A percentile compares a stretch with the other conserved stretches of the same genome.
Evolutionary conservation across 2,329 filamentous ascomycete species (phyloP).

Genomic region (Apiospora rasikravindrae): DNA sequence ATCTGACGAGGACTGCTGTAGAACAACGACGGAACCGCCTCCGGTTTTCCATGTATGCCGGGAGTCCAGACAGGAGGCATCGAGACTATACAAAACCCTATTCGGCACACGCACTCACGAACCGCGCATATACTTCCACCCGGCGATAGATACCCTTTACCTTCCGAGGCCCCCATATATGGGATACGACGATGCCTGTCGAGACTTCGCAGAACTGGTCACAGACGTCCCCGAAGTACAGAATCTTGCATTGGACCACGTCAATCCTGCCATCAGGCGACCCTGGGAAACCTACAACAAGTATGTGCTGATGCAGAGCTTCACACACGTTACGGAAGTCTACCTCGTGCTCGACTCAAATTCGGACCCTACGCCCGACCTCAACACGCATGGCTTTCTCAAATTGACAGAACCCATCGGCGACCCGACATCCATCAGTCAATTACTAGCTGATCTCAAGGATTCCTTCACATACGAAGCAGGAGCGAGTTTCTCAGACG

Average conservation of each 20-base stretch:
- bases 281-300: constrained; percentile 60
- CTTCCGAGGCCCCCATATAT: constrained; percentile 44
- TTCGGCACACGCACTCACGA: constrained; percentile 42
- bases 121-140: constrained; percentile 38
- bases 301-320: constrained; percentile 49
- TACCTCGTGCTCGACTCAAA: constrained; percentile 40
- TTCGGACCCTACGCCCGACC: neutral
- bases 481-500: constrained; percentile 26
- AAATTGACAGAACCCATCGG: constrained; percentile 23
- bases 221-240: constrained; percentile 41
- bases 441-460: constrained; percentile 36
- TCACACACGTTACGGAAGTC: constrained; percentile 44
- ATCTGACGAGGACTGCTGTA: constrained; percentile 41
- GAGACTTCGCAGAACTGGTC: constrained; percentile 47
- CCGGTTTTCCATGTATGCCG: constrained; percentile 46
- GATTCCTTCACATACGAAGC: constrained; percentile 39
- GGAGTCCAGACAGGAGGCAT: constrained; percentile 49
- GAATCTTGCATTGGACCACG: constrained; percentile 52
- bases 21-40: constrained; percentile 44
- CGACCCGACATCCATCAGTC: constrained; percentile 24
- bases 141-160: constrained; percentile 43
- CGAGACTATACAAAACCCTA: constrained; percentile 43
- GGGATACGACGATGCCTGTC: constrained; percentile 47
- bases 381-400: constrained; percentile 20
- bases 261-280: constrained; percentile 47